phyloP scores from a whole-genome alignment of 768 basidiomycete genomes.

The Rhodotorula taiwanensis region DNA sequence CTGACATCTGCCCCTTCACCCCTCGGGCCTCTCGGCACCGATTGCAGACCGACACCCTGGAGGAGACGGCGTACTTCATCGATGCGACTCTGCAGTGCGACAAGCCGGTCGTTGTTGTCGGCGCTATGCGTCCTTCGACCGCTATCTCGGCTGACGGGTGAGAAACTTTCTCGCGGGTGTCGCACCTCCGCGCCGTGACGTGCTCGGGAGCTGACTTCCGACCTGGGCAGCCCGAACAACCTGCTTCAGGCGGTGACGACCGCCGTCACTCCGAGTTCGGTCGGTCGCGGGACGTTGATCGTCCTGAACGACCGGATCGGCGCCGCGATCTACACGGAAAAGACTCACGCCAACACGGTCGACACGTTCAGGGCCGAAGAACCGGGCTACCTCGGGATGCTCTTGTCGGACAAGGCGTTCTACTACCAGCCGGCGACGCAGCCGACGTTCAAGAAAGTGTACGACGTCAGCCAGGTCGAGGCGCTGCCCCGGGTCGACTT shows the following conservation, averaged over 20 bases:
- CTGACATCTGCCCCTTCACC: too few species aligned
- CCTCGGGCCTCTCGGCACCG: too few species aligned
- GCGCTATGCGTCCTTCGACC: conserved; percentile 44
- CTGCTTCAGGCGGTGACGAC: conserved; percentile 41
- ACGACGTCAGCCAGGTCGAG: conserved; percentile 25
- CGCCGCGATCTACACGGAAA: conserved; percentile 41
- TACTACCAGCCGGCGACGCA: conserved; percentile 28
- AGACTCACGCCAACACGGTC: conserved; percentile 37
- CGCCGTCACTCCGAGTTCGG: conserved; percentile 22
- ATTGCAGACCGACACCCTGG: conserved; percentile 39
- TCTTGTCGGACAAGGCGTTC: conserved; percentile 31
- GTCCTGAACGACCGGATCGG: conserved; percentile 45
- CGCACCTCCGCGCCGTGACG: neutral
- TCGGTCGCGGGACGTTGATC: conserved; percentile 40
- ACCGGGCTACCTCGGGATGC: conserved; percentile 43
- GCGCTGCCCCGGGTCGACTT: conserved; percentile 36
- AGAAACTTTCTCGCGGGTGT: neutral
- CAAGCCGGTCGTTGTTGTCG: conserved; percentile 43
- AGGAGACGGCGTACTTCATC: conserved; percentile 43
- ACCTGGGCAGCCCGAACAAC: conserved; percentile 41
- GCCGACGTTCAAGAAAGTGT: conserved; percentile 40
- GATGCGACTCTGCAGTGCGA: conserved; percentile 43
- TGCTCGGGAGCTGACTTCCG: too few species aligned
- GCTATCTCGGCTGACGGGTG: conserved; percentile 39
- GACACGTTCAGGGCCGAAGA: conserved; percentile 44